Percentiles rank a stretch among this genome's conserved stretches.
Conservation (phyloP, 2,329 filamentous ascomycete genomes). For the Hypoxylon sp. region DNA sequence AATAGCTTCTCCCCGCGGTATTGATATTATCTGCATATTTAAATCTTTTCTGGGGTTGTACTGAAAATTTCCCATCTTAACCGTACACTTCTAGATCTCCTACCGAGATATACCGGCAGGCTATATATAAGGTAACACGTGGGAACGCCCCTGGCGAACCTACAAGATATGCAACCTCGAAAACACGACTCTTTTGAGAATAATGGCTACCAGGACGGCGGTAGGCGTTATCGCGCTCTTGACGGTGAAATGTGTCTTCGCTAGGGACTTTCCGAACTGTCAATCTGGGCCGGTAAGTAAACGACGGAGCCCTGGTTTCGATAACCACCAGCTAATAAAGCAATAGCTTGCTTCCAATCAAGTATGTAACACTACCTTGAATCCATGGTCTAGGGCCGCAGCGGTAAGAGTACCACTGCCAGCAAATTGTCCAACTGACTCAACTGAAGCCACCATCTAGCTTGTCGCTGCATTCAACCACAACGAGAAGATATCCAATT, state of each 20-base stretch:
- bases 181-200: neutral
- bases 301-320: neutral
- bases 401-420: conserved; percentile 43
- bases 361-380: conserved; percentile 49
- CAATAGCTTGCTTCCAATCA: conserved; percentile 49
- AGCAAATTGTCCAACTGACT: neutral
- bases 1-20: conserved; percentile 35
- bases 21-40: conserved; percentile 27
- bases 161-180: neutral
- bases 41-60: conserved; percentile 24
- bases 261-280: conserved; percentile 50
- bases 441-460: conserved; percentile 54
- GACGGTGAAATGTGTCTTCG: conserved; percentile 30
- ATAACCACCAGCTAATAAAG: neutral
- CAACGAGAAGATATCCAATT: conserved; percentile 67
- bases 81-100: conserved; percentile 33
- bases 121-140: conserved; percentile 32
- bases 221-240: conserved; percentile 33
- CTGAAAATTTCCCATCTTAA: conserved; percentile 37
- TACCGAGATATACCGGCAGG: conserved; percentile 2
- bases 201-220: conserved; percentile 14
- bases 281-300: conserved; percentile 47
- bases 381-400: conserved; percentile 48
- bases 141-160: neutral
- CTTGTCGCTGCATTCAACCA: conserved; percentile 65